Evolutionary conservation across 2,329 filamentous ascomycete genomes (phyloP).

Genomic region (Penicillium fuscoglaucum): DNA sequence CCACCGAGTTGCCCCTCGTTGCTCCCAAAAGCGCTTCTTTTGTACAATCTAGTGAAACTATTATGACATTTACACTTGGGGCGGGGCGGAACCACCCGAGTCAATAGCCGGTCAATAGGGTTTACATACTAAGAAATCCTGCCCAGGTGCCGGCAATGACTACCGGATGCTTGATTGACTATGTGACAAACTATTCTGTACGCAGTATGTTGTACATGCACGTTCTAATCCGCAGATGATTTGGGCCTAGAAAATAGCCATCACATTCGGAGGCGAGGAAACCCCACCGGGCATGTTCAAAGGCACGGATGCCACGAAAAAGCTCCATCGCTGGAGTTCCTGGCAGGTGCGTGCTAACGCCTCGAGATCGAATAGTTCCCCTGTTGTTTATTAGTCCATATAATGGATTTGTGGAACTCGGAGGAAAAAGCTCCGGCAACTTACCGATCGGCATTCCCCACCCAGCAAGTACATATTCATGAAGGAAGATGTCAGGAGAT

Average conservation of each 20-base stretch:
- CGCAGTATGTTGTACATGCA: neutral
- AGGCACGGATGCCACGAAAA: constrained; percentile 53
- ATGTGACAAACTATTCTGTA: neutral
- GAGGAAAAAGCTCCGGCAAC: constrained; percentile 19
- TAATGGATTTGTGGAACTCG: neutral
- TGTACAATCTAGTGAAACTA: neutral
- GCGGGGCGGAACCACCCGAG: neutral
- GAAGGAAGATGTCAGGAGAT: constrained; percentile 42
- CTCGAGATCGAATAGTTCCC: constrained; percentile 51
- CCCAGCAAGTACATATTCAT: constrained; percentile 52
- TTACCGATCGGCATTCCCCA: constrained; percentile 53
- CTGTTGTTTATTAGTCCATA: constrained; percentile 24
- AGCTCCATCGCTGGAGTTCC: constrained; percentile 46
- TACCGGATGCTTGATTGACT: neutral
- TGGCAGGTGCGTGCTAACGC: constrained; percentile 39
- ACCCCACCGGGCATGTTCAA: constrained; percentile 53
- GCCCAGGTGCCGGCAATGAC: neutral
- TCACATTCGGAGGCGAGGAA: constrained; percentile 48
- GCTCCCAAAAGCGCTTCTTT: neutral
- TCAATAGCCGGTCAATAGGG: neutral
- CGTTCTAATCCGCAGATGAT: neutral
- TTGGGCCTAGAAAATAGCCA: constrained; percentile 46
- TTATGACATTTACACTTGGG: neutral
- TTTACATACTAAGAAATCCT: neutral
- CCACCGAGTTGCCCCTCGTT: neutral